Evolutionary conservation across 805 yeast species (phyloP).

Genomic region (Saccharomycopsis amapae): DNA sequence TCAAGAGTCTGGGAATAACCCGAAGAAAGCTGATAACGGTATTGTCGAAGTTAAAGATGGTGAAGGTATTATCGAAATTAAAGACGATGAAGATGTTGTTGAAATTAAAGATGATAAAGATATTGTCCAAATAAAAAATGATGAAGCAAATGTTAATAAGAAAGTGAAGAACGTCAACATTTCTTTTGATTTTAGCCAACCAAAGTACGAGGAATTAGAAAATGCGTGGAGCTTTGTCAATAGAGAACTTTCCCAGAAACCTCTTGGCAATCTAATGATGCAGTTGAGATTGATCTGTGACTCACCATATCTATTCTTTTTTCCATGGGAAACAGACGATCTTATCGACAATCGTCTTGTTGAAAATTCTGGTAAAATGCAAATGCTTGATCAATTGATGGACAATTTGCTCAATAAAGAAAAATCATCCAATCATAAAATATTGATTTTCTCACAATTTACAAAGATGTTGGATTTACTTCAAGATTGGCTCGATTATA

Average conservation of each 20-base stretch:
- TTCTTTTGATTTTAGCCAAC: no score
- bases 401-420: constrained; percentile 54
- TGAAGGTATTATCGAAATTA: constrained; percentile 1
- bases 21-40: constrained; percentile 27
- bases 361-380: constrained; percentile 63
- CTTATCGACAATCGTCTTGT: constrained; percentile 37
- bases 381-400: constrained; percentile 38
- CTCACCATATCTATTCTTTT: constrained; percentile 77
- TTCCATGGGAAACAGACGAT: constrained; percentile 57
- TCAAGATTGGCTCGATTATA: constrained; percentile 60
- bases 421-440: constrained; percentile 49
- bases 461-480: constrained; percentile 74
- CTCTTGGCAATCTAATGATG: constrained; percentile 65
- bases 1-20: no score
- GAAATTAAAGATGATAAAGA: constrained; percentile 2
- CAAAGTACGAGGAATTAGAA: constrained; percentile 1
- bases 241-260: constrained; percentile 42
- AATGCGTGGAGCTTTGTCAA: constrained; percentile 30
- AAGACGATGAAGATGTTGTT: neutral
- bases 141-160: no score
- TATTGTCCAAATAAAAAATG: constrained; percentile 1
- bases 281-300: constrained; percentile 80
- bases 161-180: no score
- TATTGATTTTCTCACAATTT: constrained; percentile 83
- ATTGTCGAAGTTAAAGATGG: constrained; percentile 4